Evolutionary conservation across 1,284 basidiomycete species (phyloP).

Genomic region (Golubevia pallescens): DNA sequence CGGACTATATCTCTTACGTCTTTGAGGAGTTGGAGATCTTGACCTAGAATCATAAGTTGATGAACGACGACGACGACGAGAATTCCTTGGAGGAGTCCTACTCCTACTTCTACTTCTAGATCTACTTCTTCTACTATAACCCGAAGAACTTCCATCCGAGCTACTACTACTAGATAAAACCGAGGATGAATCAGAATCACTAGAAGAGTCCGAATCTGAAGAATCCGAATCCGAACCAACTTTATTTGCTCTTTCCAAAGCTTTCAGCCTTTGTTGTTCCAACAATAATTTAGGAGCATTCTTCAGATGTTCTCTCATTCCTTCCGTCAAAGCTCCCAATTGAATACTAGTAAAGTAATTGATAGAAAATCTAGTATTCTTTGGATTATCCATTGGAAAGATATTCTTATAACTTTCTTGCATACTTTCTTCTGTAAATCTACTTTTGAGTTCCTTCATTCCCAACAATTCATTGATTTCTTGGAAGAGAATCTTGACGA

Average conservation of each 20-base stretch:
- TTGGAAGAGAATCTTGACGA: slow-evolving; percentile 92
- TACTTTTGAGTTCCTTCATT: slow-evolving; percentile 21
- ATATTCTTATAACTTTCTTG: slow-evolving; percentile 77
- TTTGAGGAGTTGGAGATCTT: not conserved
- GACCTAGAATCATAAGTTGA: not conserved
- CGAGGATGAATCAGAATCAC: slow-evolving; percentile 66
- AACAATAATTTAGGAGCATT: slow-evolving; percentile 88
- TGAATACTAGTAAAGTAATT: slow-evolving; percentile 93
- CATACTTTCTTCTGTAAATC: slow-evolving; percentile 69
- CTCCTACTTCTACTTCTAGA: slow-evolving; percentile 1
- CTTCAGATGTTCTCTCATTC: slow-evolving; percentile 95
- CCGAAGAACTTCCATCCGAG: not conserved
- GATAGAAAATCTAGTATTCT: slow-evolving; percentile 95
- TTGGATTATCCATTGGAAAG: slow-evolving; percentile 95
- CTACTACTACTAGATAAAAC: slow-evolving; percentile 31
- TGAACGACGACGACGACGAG: not conserved
- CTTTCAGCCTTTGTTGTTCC: slow-evolving; percentile 77
- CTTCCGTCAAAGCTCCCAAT: slow-evolving; percentile 86
- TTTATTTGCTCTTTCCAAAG: slow-evolving; percentile 72
- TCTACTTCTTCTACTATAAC: not conserved
- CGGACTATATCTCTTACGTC: not conserved
- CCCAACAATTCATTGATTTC: slow-evolving; percentile 95
- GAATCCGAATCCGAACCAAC: slow-evolving; percentile 72
- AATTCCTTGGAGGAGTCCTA: not conserved
- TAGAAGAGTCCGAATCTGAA: slow-evolving; percentile 65